These are phyloP conservation scores for Coccomyxa subellipsoidea DNA, from an alignment of 163 green algal species.

Conservation along the genomic window DNA sequence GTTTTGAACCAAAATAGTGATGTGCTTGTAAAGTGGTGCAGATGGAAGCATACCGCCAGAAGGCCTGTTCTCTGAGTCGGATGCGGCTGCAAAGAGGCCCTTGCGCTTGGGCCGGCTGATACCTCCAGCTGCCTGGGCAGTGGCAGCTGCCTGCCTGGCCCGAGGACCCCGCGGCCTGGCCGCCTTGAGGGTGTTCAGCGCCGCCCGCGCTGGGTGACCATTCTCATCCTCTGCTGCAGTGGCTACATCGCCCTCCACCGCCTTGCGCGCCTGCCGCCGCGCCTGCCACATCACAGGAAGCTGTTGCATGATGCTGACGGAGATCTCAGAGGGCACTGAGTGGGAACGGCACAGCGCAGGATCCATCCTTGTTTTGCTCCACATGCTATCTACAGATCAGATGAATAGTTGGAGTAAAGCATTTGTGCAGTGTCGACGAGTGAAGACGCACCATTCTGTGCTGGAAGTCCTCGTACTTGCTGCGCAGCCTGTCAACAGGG, in stretches of 20 bases:
- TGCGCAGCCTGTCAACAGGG: conserved; percentile 70
- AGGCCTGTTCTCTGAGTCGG: neutral
- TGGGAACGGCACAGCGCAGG: neutral
- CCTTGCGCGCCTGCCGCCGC: conserved; percentile 64
- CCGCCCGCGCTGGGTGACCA: conserved; percentile 7
- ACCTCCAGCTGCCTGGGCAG: neutral
- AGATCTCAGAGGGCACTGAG: too few relatives aligned
- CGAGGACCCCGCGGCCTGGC: neutral
- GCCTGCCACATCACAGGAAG: conserved; percentile 38
- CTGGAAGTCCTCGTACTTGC: conserved; percentile 80
- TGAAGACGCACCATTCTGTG: conserved; percentile 76
- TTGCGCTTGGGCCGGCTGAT: conserved; percentile 30
- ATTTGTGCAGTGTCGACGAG: neutral
- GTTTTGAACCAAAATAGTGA: too few relatives aligned
- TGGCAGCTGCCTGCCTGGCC: neutral
- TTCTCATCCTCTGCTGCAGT: conserved; percentile 28
- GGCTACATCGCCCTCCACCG: neutral
- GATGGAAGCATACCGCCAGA: neutral
- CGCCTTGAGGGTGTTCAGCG: conserved; percentile 6
- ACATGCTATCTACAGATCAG: too few relatives aligned
- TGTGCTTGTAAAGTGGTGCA: too few relatives aligned
- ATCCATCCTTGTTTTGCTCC: neutral
- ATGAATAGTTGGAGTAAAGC: neutral
- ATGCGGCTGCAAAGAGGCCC: neutral
- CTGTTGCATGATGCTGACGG: neutral